Conservation (phyloP, 805 yeast species). For the Hanseniaspora pseudoguilliermondii region DNA sequence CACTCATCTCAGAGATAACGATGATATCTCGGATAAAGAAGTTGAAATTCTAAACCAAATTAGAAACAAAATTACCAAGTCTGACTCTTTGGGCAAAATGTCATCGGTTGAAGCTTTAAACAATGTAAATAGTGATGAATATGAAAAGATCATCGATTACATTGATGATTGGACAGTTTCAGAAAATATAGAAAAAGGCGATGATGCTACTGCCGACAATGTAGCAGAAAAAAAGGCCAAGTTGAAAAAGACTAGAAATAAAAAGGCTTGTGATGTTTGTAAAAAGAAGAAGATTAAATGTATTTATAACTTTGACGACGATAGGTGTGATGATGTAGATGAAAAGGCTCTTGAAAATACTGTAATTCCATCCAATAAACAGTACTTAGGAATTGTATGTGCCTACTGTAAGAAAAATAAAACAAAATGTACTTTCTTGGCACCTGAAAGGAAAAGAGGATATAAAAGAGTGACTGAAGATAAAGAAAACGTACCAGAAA, state of each 20-base stretch:
- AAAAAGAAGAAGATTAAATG: conserved; percentile 68
- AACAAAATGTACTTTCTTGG: conserved; percentile 7
- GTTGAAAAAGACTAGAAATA: conserved; percentile 28
- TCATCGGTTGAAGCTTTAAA: not conserved
- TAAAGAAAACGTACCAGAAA: not conserved
- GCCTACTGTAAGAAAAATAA: conserved; percentile 2
- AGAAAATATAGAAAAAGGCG: not conserved
- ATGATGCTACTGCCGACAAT: no score
- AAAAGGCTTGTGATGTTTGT: conserved; percentile 39
- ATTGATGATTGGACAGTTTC: not conserved
- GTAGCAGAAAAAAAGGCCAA: conserved; percentile 7
- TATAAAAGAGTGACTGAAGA: not conserved
- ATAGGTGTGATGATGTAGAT: not conserved
- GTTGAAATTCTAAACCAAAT: not conserved
- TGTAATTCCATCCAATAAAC: conserved; percentile 11
- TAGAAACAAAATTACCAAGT: not conserved
- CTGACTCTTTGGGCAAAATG: not conserved
- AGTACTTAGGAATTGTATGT: conserved; percentile 5
- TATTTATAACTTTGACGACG: conserved; percentile 12
- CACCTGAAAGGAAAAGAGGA: conserved; percentile 11
- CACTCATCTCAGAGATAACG: not conserved
- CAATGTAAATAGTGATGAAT: no score
- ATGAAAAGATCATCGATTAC: not conserved
- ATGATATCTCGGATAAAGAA: conserved; percentile 2
- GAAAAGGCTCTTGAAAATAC: not conserved